Evolutionary conservation across 2,329 filamentous ascomycete genomes (phyloP), one percentile per base, ranked within the genome.

Genomic region (Myriosclerotinia duriaeana): DNA sequence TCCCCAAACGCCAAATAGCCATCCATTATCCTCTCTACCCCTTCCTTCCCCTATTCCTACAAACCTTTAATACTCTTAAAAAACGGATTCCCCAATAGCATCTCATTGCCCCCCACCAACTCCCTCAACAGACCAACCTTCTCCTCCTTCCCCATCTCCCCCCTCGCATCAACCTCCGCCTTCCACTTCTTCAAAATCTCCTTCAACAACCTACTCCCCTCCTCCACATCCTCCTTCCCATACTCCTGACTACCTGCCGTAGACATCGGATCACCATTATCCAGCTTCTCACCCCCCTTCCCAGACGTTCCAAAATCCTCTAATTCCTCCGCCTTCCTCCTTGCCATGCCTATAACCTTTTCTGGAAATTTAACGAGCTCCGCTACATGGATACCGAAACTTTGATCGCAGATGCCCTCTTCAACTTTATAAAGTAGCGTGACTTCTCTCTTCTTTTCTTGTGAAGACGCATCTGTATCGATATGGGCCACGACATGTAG

Each of bases 321-420:
- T 46, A 99, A 84, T 82, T 99, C 96, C 78, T 98, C 95, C 0
- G 95, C 95, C 81, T 99, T 99, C 73, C 95, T 87, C 80, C 96
- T 96, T n/a, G 95, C 95, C 96, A 99, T 99, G 70, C 93, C 92
- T 68, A 99, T 91, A 20, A 99, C 96, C 80, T 99, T 99, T 73
- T 92, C 89, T 0, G 95, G 95, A 80, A 99, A 99, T 54, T 93
- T 88, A 26, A 99, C 95, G 7, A 99, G 85, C 80, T 99, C 95
- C 0, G 95, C 95, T 17, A 99, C 96, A 79, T 99, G 95, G 73
- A 99, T 99, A 73, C 95, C 95, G 77, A 99, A 99, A 67, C 90
- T 95, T 80, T 99, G 95, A 78, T 99, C 95, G 76, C 93, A 97
- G 73, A 99, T 90, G 59, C 95, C 95, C 0, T 92, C 91, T 75